Conservation (phyloP, 2,329 filamentous ascomycete genomes). For the Cladosporium sp. region DNA sequence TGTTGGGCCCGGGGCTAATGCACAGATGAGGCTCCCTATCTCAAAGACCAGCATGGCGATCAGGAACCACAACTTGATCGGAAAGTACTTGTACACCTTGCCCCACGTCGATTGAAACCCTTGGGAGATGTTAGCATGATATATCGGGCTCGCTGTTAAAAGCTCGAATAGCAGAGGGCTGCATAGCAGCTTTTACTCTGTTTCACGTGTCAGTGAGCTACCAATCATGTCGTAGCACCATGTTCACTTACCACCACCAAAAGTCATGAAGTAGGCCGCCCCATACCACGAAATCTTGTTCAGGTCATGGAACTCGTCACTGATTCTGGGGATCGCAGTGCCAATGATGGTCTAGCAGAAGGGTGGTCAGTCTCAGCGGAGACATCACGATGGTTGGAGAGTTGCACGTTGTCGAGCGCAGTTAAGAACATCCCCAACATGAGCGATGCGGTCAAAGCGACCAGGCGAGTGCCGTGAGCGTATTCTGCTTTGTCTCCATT, state of each 20-base stretch:
- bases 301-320: slow-evolving; percentile 38
- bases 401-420: too few species aligned
- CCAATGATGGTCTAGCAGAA: slow-evolving; percentile 26
- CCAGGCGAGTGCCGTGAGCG: too few species aligned
- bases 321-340: slow-evolving; percentile 40
- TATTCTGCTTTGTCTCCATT: too few species aligned
- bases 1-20: slow-evolving; percentile 25
- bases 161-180: not conserved
- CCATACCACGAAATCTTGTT: slow-evolving; percentile 39
- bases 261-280: not conserved
- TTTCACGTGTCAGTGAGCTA: not conserved
- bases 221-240: not conserved
- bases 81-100: slow-evolving; percentile 62
- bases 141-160: not conserved
- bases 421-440: too few species aligned
- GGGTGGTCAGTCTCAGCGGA: too few species aligned
- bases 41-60: slow-evolving; percentile 49
- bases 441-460: too few species aligned
- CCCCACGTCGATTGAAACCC: slow-evolving; percentile 47
- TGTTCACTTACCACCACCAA: not conserved
- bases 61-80: slow-evolving; percentile 54
- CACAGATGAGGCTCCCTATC: slow-evolving; percentile 58
- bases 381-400: too few species aligned
- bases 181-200: not conserved
- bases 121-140: not conserved